Evolutionary conservation across 139 green algal genomes (phyloP).

Genomic region (Coelastrella sp.): DNA sequence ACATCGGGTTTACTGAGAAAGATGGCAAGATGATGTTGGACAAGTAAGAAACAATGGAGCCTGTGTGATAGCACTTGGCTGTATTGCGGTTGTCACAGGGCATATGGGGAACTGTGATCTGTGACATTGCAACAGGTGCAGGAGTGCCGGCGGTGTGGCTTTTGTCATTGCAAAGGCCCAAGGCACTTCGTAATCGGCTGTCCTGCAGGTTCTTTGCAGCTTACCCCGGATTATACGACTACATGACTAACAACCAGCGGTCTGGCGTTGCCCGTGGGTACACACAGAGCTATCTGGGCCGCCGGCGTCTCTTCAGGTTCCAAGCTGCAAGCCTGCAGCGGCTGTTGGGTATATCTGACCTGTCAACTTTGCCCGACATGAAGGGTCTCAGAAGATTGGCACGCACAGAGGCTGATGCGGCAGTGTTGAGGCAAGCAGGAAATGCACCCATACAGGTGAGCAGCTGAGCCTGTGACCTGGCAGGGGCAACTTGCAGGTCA

Average conservation of each 20-base stretch:
- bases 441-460: constrained; percentile 39
- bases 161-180: no score
- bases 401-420: neutral
- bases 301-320: constrained; percentile 13
- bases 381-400: neutral
- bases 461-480: no score
- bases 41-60: neutral
- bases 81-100: neutral
- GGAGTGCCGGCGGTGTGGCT: no score
- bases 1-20: neutral
- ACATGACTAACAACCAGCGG: constrained; percentile 12
- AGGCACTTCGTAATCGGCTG: neutral
- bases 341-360: neutral
- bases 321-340: neutral
- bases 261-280: neutral
- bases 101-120: no score
- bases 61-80: neutral
- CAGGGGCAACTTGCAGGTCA: neutral
- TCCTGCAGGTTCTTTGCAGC: constrained; percentile 9
- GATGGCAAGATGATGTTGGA: constrained; percentile 2
- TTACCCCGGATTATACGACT: neutral
- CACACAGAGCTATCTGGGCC: constrained; percentile 9
- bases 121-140: no score
- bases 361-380: constrained; percentile 11
- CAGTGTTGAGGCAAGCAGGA: constrained; percentile 4